Evolutionary conservation across 2,329 filamentous ascomycete genomes (phyloP).

Genomic region (Cytospora piceae): DNA sequence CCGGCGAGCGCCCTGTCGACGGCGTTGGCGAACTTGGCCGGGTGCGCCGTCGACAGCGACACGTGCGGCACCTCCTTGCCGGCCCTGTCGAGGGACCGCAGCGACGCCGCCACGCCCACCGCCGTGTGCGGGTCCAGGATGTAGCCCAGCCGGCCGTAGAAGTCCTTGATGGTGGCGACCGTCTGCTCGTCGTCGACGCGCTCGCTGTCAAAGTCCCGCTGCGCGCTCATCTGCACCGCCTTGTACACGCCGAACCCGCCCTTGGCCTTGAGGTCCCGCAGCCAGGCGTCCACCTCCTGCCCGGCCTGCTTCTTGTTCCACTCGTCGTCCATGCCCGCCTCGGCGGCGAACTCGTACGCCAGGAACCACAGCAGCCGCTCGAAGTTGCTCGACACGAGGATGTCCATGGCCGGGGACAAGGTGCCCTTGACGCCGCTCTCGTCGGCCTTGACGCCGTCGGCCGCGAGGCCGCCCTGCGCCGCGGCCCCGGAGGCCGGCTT

Average conservation of each 20-base stretch:
- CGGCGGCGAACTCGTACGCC: slow-evolving; percentile 70
- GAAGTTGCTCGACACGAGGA: slow-evolving; percentile 94
- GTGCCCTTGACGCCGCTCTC: slow-evolving; percentile 85
- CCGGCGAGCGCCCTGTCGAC: slow-evolving; percentile 78
- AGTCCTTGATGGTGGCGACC: slow-evolving; percentile 64
- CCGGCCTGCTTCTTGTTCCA: slow-evolving; percentile 72
- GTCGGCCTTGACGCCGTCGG: slow-evolving; percentile 66
- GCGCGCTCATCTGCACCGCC: slow-evolving; percentile 72
- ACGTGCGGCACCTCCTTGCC: slow-evolving; percentile 68
- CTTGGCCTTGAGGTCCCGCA: slow-evolving; percentile 75
- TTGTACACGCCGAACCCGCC: slow-evolving; percentile 82
- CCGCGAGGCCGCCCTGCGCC: slow-evolving; percentile 65
- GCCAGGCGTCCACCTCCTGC: slow-evolving; percentile 77
- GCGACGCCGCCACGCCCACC: slow-evolving; percentile 78
- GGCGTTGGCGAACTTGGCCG: slow-evolving; percentile 88
- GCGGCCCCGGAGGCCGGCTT: slow-evolving; percentile 62
- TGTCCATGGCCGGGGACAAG: slow-evolving; percentile 95
- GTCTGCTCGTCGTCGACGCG: slow-evolving; percentile 69
- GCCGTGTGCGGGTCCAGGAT: slow-evolving; percentile 92
- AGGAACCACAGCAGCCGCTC: slow-evolving; percentile 95
- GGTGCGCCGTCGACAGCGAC: slow-evolving; percentile 89
- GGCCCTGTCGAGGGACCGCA: slow-evolving; percentile 65
- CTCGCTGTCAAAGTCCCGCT: slow-evolving; percentile 81
- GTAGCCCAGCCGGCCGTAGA: slow-evolving; percentile 62
- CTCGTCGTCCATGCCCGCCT: slow-evolving; percentile 63